Base-by-base conservation (phyloP, 192 early-diverging fungal genomes). In the Piromyces finnis region DNA sequence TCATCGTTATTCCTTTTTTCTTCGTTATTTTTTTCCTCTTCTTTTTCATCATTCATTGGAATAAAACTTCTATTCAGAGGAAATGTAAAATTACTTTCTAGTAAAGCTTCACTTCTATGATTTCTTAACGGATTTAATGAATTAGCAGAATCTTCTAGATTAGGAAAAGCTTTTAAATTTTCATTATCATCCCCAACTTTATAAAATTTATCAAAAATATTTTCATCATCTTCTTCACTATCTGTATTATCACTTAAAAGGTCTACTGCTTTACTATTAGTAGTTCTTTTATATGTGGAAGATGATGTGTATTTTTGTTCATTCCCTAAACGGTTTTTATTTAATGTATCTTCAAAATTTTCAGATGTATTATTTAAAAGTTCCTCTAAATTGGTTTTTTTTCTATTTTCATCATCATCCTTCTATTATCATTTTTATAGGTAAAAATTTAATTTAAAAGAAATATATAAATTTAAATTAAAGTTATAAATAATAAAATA, bases 21-120 rank as follows among this genome's bases (percentile, higher is more conserved):
- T 28, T 84, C 81, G 3, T 88, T 78, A 41, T 87, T 82, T 29
- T 80, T 81, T 77, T 82, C 77, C 26, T 81, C 77, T 18, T 84
- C 81, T 36, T 28, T 30, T 26, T 86, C 82, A 18, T 30, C 80
- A 26, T 80, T 11, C 11, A 78, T 6, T n/a, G 18, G 22, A 68
- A 68, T 68, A 68, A 68, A 68, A n/a, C n/a, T 18, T 68, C n/a
- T 68, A 68, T 68, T 68, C n/a, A 68, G 22, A 7, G 51, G 51
- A n/a, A 68, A 68, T 11, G 51, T 68, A 68, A 68, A 68, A 68
- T 11, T 68, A 68, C 51, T 68, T 68, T 68, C 26, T 68, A 68
- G n/a, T 68, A 68, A 68, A 2, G 18, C 26, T 68, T 68, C 51
- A 68, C 9, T 68, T 9, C 2, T 11, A 11, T 0, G 51, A 68